phyloP scores from a whole-genome alignment of 805 yeast species.

The Komagataella mondaviorum region DNA sequence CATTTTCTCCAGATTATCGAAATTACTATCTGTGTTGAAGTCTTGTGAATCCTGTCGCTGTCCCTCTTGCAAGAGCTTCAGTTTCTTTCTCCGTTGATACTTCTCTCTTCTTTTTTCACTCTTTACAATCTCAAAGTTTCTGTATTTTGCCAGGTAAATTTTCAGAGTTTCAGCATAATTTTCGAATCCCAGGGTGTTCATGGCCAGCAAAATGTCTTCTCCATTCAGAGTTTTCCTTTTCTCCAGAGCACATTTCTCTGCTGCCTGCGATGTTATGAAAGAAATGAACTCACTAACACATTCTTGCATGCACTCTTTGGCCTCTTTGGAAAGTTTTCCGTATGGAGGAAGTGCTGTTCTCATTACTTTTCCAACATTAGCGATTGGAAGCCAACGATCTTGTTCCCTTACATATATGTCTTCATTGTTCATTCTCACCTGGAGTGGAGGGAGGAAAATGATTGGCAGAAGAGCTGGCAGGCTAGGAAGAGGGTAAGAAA shows the following conservation, averaged over 20 bases:
- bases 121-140: conserved; percentile 62
- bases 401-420: conserved; percentile 44
- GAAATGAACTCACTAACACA: conserved; percentile 58
- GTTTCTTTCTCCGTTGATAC: neutral
- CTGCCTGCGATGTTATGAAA: conserved; percentile 52
- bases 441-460: neutral
- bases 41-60: neutral
- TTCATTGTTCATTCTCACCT: conserved; percentile 1
- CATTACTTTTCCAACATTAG: conserved; percentile 62
- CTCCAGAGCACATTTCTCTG: conserved; percentile 50
- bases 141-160: conserved; percentile 52
- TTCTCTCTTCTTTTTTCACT: conserved; percentile 49
- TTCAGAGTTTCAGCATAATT: conserved; percentile 58
- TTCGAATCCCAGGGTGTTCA: conserved; percentile 55
- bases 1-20: neutral
- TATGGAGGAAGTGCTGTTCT: conserved; percentile 57
- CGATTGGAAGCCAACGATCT: conserved; percentile 49
- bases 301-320: conserved; percentile 67
- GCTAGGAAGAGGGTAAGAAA: neutral
- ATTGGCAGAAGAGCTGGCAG: neutral
- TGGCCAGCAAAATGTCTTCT: conserved; percentile 53
- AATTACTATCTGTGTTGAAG: neutral
- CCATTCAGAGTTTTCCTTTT: conserved; percentile 62
- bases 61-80: neutral
- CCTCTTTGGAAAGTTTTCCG: conserved; percentile 69